Evolutionary conservation across 768 basidiomycete genomes (phyloP).

Genomic region (Neoboletus brunneissimus): DNA sequence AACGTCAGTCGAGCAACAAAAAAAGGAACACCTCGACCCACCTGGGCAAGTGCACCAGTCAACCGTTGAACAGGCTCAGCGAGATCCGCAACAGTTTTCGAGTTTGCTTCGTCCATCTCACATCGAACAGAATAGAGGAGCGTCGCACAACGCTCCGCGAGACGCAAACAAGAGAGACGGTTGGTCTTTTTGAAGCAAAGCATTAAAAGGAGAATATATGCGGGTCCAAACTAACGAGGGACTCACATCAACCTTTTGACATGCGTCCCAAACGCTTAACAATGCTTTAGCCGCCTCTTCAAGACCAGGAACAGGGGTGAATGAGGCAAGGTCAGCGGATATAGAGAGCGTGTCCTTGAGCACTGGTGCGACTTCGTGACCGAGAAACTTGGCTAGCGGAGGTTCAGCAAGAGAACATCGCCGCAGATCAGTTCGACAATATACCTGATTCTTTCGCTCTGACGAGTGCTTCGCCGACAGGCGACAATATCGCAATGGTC

Average conservation of each 20-base stretch:
- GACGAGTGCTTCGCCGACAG: slow-evolving; percentile 21
- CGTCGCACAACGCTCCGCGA: slow-evolving; percentile 71
- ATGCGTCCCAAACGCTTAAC: slow-evolving; percentile 62
- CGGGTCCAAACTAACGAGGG: not conserved
- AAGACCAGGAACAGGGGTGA: slow-evolving; percentile 57
- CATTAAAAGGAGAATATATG: not conserved
- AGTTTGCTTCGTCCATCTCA: slow-evolving; percentile 60
- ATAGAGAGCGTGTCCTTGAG: slow-evolving; percentile 37
- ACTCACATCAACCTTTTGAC: slow-evolving; percentile 60
- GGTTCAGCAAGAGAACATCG: slow-evolving; percentile 2
- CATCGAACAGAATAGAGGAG: slow-evolving; percentile 61
- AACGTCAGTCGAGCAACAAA: not conserved
- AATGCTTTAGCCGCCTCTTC: slow-evolving; percentile 49
- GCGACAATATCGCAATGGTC: slow-evolving; percentile 22
- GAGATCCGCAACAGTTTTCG: slow-evolving; percentile 48
- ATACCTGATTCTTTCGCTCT: slow-evolving; percentile 22
- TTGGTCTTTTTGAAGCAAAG: slow-evolving; percentile 48
- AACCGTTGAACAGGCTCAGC: slow-evolving; percentile 41
- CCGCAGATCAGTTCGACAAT: not conserved
- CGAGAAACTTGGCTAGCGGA: slow-evolving; percentile 29
- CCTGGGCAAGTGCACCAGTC: slow-evolving; percentile 41
- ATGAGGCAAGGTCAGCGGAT: slow-evolving; percentile 38
- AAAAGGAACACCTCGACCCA: slow-evolving; percentile 27
- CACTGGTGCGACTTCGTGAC: slow-evolving; percentile 34
- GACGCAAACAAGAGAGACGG: slow-evolving; percentile 61